Evolutionary conservation across 768 basidiomycete genomes (phyloP).

Genomic region (Cyclocybe aegerita): DNA sequence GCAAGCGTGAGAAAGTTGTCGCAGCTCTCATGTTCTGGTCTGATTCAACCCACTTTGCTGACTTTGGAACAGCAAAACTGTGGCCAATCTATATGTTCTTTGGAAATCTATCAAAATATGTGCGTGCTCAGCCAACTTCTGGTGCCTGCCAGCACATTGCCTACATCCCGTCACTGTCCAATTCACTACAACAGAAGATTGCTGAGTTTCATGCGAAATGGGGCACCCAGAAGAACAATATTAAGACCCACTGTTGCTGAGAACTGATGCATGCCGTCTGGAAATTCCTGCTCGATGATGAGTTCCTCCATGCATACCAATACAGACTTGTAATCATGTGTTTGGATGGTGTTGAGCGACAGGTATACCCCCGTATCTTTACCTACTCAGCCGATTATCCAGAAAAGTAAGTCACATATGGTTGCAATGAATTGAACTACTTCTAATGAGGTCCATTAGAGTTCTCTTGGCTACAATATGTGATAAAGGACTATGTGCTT

Average conservation of each 20-base stretch:
- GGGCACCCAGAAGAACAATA: constrained; percentile 7
- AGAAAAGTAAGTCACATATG: too few relatives aligned
- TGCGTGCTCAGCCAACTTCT: too few relatives aligned
- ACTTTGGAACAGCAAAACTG: constrained; percentile 29
- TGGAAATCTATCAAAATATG: constrained; percentile 34
- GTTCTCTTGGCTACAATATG: constrained; percentile 29
- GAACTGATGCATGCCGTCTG: constrained; percentile 29
- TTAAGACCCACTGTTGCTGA: constrained; percentile 30
- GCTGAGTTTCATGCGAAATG: too few relatives aligned
- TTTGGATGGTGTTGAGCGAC: constrained; percentile 26
- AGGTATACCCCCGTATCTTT: constrained; percentile 31
- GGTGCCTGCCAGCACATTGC: too few relatives aligned
- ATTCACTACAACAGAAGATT: too few relatives aligned
- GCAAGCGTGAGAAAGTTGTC: constrained; percentile 25
- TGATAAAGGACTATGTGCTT: constrained; percentile 34
- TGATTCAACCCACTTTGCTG: constrained; percentile 21
- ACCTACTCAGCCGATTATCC: constrained; percentile 37
- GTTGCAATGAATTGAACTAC: too few relatives aligned
- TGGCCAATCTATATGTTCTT: constrained; percentile 34
- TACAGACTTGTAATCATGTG: constrained; percentile 31
- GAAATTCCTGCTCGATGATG: constrained; percentile 27
- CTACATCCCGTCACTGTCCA: too few relatives aligned
- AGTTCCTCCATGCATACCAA: constrained; percentile 30
- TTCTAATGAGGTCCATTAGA: too few relatives aligned
- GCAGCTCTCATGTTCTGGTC: too few relatives aligned